Evolutionary conservation across 495 filamentous ascomycete genomes (phyloP).

Genomic region (Aspergillus wentii): DNA sequence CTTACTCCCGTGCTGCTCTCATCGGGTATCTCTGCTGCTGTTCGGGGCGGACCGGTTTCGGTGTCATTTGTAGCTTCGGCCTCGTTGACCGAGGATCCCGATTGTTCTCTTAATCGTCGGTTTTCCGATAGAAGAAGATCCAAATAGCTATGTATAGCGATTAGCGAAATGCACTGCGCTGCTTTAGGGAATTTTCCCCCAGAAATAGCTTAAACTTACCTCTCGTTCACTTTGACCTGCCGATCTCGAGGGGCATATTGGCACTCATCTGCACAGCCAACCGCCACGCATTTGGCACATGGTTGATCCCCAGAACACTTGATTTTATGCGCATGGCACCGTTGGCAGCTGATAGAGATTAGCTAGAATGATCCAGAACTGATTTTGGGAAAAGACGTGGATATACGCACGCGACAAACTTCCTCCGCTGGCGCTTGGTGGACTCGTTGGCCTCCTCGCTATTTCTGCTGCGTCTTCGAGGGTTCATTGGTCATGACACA

Average conservation of each 20-base stretch:
- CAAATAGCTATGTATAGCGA: slow-evolving; percentile 23
- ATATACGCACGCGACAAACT: neutral
- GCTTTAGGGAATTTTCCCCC: too few relatives aligned
- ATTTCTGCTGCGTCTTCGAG: neutral
- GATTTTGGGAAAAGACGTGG: neutral
- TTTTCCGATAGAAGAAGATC: slow-evolving; percentile 34
- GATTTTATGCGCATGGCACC: slow-evolving; percentile 44
- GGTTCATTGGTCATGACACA: neutral
- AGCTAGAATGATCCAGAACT: neutral
- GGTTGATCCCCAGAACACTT: slow-evolving; percentile 42
- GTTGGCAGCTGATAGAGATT: slow-evolving; percentile 29
- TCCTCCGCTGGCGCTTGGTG: neutral
- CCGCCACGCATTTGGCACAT: slow-evolving; percentile 33
- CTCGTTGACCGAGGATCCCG: slow-evolving; percentile 23
- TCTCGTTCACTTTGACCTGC: slow-evolving; percentile 42
- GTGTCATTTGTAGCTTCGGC: slow-evolving; percentile 19
- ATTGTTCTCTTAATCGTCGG: slow-evolving; percentile 33
- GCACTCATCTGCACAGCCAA: slow-evolving; percentile 36
- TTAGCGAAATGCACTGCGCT: too few relatives aligned
- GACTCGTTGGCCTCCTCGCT: neutral
- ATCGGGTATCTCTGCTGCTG: slow-evolving; percentile 21
- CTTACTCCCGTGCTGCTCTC: slow-evolving; percentile 27
- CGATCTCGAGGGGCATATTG: slow-evolving; percentile 35
- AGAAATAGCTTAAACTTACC: slow-evolving; percentile 18
- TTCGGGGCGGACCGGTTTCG: slow-evolving; percentile 15